A percentile compares a stretch with the other conserved stretches of the same genome.
phyloP scores from a whole-genome alignment of 352 stramenopile species.

The Peronospora destructor region DNA sequence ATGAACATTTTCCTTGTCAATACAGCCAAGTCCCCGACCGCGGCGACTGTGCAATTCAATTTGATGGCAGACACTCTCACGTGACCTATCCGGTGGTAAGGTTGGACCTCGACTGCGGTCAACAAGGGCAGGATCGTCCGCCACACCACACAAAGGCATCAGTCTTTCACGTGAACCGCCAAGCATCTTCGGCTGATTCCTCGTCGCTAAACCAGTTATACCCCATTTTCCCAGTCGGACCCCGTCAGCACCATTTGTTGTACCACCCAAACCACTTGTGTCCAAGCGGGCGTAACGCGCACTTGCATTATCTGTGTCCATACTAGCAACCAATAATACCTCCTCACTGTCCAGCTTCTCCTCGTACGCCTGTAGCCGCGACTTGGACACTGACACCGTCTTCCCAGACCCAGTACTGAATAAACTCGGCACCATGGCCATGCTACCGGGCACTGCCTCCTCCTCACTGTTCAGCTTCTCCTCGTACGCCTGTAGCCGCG shows the following conservation, averaged over 20 bases:
- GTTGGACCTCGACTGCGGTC: not conserved
- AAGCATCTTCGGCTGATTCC: not conserved
- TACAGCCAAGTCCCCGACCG: slow-evolving; percentile 2
- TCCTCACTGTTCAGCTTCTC: slow-evolving; percentile 7
- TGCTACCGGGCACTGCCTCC: slow-evolving; percentile 15
- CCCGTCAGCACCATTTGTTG: not conserved
- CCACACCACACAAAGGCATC: not conserved
- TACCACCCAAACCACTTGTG: not conserved
- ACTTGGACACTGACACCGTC: slow-evolving; percentile 15
- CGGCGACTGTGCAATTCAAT: not conserved
- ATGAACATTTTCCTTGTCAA: slow-evolving; percentile 28
- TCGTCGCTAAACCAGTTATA: not conserved
- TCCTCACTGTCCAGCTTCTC: slow-evolving; percentile 6
- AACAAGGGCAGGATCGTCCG: not conserved
- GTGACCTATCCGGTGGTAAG: slow-evolving; percentile 1
- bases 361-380: slow-evolving; percentile 14
- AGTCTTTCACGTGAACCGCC: not conserved
- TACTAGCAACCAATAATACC: not conserved
- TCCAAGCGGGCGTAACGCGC: not conserved
- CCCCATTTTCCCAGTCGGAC: not conserved
- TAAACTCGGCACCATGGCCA: slow-evolving; percentile 15
- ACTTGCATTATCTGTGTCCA: not conserved
- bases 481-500: slow-evolving; percentile 14
- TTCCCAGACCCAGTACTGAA: slow-evolving; percentile 20
- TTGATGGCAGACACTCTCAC: not conserved